Base-by-base conservation (phyloP, 2,329 filamentous ascomycete genomes). In the Tolypocladium inflatum region DNA sequence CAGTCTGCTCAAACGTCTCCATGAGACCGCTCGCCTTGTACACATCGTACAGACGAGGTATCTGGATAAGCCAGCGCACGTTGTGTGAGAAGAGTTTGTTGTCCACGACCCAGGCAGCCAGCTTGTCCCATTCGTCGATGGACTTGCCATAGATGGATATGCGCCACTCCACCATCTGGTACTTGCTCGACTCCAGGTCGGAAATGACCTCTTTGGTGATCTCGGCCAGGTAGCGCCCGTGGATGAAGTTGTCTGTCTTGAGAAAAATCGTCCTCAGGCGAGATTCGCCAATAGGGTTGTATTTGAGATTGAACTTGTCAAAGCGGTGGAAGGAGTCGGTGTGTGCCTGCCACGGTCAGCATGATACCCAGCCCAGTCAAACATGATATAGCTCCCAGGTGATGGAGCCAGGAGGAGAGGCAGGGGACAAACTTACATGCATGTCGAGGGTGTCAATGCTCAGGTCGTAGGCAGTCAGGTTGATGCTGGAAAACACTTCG, bases 301-400 rank as follows among this genome's bases (percentile, higher is more conserved):
- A 99, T 72, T 99, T 99, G 58, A 99, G 79, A 71, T 99, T 99
- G 81, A 99, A 99, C 73, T 99, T 99, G 78, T 99, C 94, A 70
- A 99, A 99, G 4, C 94, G 90, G 74, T 99, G 94, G 76, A 99
- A 99, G 0, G 91, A 95, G 73, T 99, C 94, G 13, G 91, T 97
- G 69, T 99, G 94, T 30, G 94, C 93, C 87, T 90, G 54, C 7
- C 33, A 11, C 8, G 52, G 57, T 64, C 42, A 66, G 57, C 38
- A 13, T 35, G 17, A 13, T 51, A 19, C 19, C 10, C 26, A 51
- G 30, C n/a, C 30, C 30, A 9, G 30, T 51, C 48, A 35, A 33
- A n/a, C 48, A 30, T 6, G 11, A 10, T 13, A 19, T n/a, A 9
- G n/a, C 17, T 13, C 3, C n/a, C 1, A 26, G 8, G 19, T 11